Evolutionary conservation across 306 rosid species (phyloP).

Genomic region (Datisca glomerata): DNA sequence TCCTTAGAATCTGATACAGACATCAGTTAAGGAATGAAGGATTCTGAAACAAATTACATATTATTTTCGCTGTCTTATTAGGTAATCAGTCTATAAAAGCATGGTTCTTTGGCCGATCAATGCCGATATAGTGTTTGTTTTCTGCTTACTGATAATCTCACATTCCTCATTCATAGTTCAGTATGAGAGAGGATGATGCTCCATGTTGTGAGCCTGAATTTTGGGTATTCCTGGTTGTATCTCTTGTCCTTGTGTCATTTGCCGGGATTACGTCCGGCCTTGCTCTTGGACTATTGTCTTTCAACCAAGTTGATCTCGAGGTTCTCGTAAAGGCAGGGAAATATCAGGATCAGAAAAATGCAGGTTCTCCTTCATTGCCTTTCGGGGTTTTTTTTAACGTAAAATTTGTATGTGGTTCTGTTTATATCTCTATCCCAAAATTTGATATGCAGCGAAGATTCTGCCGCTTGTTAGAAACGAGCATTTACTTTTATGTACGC

Average conservation of each 20-base stretch:
- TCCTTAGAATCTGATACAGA: no score
- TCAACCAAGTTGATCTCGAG: conserved; percentile 58
- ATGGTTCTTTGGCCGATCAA: no score
- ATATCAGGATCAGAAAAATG: conserved; percentile 37
- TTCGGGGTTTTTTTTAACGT: not conserved
- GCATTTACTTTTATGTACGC: conserved; percentile 65
- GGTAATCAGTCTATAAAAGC: no score
- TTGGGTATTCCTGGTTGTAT: conserved; percentile 24
- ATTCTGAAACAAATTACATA: no score
- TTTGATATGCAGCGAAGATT: conserved; percentile 62
- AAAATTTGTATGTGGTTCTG: not conserved
- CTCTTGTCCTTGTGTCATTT: conserved; percentile 25
- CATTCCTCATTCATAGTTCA: no score
- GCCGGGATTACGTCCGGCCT: conserved; percentile 53
- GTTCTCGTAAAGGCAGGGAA: conserved; percentile 45
- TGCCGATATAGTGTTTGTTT: no score
- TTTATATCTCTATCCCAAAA: no score
- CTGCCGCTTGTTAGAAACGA: conserved; percentile 52
- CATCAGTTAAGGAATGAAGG: no score
- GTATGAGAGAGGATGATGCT: conserved; percentile 4
- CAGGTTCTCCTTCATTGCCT: conserved; percentile 30
- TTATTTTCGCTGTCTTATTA: no score
- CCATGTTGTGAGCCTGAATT: conserved; percentile 26
- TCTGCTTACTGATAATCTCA: no score
- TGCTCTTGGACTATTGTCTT: conserved; percentile 50